Evolutionary conservation across 73 alveolate genomes (phyloP).

Genomic region (Tetrahymena elliotti): DNA sequence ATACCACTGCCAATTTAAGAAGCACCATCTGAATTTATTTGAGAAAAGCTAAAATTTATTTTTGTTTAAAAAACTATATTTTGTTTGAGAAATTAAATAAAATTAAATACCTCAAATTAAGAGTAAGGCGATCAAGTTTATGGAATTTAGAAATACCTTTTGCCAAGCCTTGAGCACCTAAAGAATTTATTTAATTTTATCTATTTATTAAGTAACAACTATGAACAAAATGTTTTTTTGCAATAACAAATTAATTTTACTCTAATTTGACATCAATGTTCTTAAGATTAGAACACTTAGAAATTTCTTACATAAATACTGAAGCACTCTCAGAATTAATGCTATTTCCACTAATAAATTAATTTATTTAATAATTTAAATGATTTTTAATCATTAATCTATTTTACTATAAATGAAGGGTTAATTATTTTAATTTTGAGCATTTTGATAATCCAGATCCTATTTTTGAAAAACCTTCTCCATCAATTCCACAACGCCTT

Average conservation of each 20-base stretch:
- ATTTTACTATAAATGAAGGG: background rate
- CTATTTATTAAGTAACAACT: background rate
- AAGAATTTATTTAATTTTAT: background rate
- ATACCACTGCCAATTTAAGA: background rate
- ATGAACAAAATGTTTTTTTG: background rate
- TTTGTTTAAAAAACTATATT: background rate
- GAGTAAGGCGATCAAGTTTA: background rate
- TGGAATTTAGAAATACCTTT: background rate
- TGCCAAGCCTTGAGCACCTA: background rate
- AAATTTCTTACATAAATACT: background rate
- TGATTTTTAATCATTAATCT: background rate
- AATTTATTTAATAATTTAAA: background rate
- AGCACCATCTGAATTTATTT: background rate
- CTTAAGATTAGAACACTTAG: background rate
- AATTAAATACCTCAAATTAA: background rate
- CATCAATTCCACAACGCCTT: background rate
- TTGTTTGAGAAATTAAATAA: background rate
- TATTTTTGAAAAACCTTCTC: background rate
- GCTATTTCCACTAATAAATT: background rate
- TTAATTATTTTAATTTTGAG: background rate
- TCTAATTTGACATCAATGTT: background rate
- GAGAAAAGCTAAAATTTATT: background rate
- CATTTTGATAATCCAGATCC: background rate
- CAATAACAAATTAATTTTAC: background rate
- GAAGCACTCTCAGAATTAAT: background rate